Evolutionary conservation across 2,329 filamentous ascomycete genomes (phyloP).

Genomic region (Cladosporium austrohemisphaericum): DNA sequence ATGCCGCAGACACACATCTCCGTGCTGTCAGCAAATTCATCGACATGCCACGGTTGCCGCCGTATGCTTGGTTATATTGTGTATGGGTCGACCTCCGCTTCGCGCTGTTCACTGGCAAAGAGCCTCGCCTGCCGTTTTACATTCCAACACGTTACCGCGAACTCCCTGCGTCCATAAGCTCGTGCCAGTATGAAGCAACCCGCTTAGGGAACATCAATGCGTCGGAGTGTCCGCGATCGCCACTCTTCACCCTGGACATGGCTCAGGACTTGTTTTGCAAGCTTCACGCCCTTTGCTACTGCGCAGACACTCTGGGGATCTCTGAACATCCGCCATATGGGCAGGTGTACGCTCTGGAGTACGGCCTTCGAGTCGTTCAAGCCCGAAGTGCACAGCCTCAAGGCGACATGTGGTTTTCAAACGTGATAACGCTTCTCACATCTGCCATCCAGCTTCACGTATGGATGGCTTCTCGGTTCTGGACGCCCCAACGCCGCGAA

Average conservation of each 20-base stretch:
- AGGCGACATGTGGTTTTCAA: not conserved
- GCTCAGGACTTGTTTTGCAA: conserved; percentile 4
- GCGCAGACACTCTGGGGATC: not conserved
- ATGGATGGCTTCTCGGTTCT: conserved; percentile 13
- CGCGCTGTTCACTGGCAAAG: conserved; percentile 1
- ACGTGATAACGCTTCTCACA: conserved; percentile 1
- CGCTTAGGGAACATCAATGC: conserved; percentile 8
- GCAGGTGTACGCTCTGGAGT: conserved; percentile 8
- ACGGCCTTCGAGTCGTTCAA: conserved; percentile 10
- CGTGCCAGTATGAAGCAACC: conserved; percentile 4
- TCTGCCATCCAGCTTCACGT: conserved; percentile 12
- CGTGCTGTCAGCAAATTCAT: conserved; percentile 8
- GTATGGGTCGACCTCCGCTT: conserved; percentile 5
- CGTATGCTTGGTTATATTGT: conserved; percentile 7
- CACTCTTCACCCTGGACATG: conserved; percentile 12
- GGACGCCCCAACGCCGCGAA: conserved; percentile 7
- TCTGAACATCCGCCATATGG: not conserved
- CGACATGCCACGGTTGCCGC: conserved; percentile 5
- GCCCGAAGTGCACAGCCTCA: not conserved
- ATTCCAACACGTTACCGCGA: conserved; percentile 1
- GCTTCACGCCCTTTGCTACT: conserved; percentile 12
- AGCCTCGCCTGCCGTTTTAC: conserved; percentile 8
- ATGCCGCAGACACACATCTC: conserved; percentile 7
- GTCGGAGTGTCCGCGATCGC: conserved; percentile 2
- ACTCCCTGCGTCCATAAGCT: not conserved